Evolutionary conservation across 2,329 filamentous ascomycete genomes (phyloP), one percentile per base, ranked within the genome.

Genomic region (Stemphylium vesicarium): DNA sequence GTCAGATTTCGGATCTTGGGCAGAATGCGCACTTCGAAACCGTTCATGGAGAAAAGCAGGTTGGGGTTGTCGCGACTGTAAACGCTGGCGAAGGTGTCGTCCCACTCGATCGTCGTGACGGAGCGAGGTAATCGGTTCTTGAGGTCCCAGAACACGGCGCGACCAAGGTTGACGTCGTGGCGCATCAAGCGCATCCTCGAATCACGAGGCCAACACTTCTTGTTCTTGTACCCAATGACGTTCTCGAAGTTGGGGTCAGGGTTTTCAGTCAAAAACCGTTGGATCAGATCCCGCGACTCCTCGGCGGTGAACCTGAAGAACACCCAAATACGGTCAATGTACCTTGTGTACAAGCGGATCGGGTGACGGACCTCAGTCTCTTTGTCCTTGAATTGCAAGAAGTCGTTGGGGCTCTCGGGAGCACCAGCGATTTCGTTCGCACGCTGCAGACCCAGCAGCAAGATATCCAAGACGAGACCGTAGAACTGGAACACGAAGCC

Each of bases 401-500:
- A 99, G 73, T 99, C 96, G 70, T 99, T 99, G 11, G 95, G 95
- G 64, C 87, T 92, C 67, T 95, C 90, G 2, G 95, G 92, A 6
- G 95, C 92, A 1, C 95, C 95, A 47, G 96, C 95, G 72, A 99
- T 96, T 75, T 99, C 96, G 67, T 92, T 97, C n/a, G 95, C 95
- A 70, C 95, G 89, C 78, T 98, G 93, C 57, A 97, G 84, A 40
- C 95, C 95, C 24, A 99, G 87, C 18, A 99, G 83, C 33, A 99
- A 82, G 40, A 99, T 83, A 78, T 99, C 95, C 49, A 99, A 87
- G 55, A 99, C 94, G 57, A 99, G 82, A 41, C 96, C 95, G 68
- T 99, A 99, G 82, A 93, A 99, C 74, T 99, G 95, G 84, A 99
- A 99, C 18, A 99, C 95, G 60, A 99, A 99, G 0, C 92, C 95